Evolutionary conservation across 2,329 filamentous ascomycete genomes (phyloP).

Genomic region (Pyricularia grisea): DNA sequence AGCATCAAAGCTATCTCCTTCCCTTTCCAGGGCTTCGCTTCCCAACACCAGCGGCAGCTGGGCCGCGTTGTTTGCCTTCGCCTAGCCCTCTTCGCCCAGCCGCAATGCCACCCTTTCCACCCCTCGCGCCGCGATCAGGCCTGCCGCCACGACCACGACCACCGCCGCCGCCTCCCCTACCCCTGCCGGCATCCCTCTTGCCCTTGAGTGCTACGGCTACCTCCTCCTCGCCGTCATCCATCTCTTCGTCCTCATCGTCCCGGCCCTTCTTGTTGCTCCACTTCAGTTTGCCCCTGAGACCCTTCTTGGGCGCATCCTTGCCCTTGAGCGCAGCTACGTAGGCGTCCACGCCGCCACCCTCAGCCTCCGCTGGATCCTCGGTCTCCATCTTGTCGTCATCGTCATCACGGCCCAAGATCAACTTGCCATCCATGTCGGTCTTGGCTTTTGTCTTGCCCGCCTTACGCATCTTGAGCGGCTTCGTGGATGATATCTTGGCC

Average conservation of each 20-base stretch:
- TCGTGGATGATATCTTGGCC: slow-evolving; percentile 87
- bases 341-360: slow-evolving; percentile 51
- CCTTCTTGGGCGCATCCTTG: slow-evolving; percentile 54
- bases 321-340: slow-evolving; percentile 63
- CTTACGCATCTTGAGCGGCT: slow-evolving; percentile 58
- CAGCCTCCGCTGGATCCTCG: slow-evolving; percentile 28
- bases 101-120: slow-evolving; percentile 19
- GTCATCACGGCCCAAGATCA: slow-evolving; percentile 57
- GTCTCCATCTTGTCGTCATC: slow-evolving; percentile 53
- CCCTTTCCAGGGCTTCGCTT: slow-evolving; percentile 13
- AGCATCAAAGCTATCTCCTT: background rate
- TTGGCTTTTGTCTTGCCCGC: slow-evolving; percentile 56
- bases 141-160: slow-evolving; percentile 18
- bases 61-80: slow-evolving; percentile 17
- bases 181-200: slow-evolving; percentile 21
- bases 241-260: slow-evolving; percentile 37
- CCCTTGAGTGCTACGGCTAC: slow-evolving; percentile 40
- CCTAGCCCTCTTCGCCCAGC: slow-evolving; percentile 21
- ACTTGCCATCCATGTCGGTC: slow-evolving; percentile 68
- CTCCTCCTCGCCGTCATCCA: slow-evolving; percentile 29
- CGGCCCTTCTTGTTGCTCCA: slow-evolving; percentile 54
- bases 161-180: slow-evolving; percentile 19
- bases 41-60: slow-evolving; percentile 13
- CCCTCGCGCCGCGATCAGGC: slow-evolving; percentile 19
- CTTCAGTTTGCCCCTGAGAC: slow-evolving; percentile 59